A percentile compares a stretch with the other conserved stretches of the same genome.
Conservation (phyloP, 2,329 filamentous ascomycete genomes). For the Penicillium oxalicum region DNA sequence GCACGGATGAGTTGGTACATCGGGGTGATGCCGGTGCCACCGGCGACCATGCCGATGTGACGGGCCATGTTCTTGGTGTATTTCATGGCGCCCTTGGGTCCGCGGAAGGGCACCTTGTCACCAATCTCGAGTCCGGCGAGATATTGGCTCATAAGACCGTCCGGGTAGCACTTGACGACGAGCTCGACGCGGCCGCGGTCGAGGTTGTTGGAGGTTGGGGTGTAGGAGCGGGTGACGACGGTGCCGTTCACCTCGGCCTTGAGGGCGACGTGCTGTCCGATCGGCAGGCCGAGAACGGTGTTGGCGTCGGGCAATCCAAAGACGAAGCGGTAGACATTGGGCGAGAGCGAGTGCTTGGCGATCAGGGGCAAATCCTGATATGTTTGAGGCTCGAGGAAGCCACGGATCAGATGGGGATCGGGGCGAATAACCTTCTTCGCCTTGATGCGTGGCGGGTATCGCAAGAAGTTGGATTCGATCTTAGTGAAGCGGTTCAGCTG, state of each 20-base stretch:
- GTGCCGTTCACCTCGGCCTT: constrained; percentile 42
- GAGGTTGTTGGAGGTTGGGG: constrained; percentile 38
- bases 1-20: constrained; percentile 58
- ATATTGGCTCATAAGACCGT: constrained; percentile 12
- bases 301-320: constrained; percentile 45
- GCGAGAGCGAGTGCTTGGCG: constrained; percentile 19
- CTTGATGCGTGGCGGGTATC: constrained; percentile 38
- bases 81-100: constrained; percentile 32
- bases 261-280: constrained; percentile 53
- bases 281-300: constrained; percentile 50
- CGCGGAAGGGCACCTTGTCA: constrained; percentile 28
- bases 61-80: constrained; percentile 28
- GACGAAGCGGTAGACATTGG: constrained; percentile 39
- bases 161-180: constrained; percentile 14
- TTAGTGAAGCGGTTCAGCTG: constrained; percentile 18
- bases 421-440: constrained; percentile 27
- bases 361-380: constrained; percentile 46
- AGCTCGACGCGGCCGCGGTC: constrained; percentile 32
- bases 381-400: constrained; percentile 46
- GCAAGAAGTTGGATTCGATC: constrained; percentile 23
- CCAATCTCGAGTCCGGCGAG: constrained; percentile 19
- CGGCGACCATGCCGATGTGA: constrained; percentile 35
- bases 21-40: constrained; percentile 41
- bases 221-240: constrained; percentile 50
- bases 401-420: constrained; percentile 33